A percentile compares a stretch with the other conserved stretches of the same genome.
Conservation (phyloP, 306 rosid genomes). For the Corylus avellana region DNA sequence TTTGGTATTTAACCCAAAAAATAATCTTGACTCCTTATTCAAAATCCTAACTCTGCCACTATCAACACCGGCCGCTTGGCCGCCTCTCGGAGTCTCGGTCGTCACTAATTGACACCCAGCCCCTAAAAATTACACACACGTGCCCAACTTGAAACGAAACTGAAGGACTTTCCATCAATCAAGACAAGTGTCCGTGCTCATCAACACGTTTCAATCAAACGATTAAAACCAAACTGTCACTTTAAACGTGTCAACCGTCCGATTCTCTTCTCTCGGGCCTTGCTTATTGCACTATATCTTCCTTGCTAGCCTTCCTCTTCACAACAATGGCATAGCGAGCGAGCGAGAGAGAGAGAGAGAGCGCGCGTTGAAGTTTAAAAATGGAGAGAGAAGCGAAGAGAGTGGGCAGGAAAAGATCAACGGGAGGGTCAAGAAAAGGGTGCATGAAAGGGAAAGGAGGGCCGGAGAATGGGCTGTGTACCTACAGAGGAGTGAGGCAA, state of each 20-base stretch:
- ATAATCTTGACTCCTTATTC: too few species aligned
- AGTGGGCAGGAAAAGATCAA: background rate
- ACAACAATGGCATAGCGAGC: background rate
- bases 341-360: background rate
- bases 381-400: conserved; percentile 6
- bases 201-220: background rate
- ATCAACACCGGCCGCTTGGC: too few species aligned
- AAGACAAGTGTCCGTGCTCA: background rate
- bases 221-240: background rate
- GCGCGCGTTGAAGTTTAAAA: background rate
- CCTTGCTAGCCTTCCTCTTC: too few species aligned
- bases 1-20: too few species aligned
- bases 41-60: too few species aligned
- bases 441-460: conserved; percentile 42
- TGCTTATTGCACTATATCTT: background rate
- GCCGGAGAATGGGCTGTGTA: conserved; percentile 28
- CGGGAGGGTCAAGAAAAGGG: conserved; percentile 32
- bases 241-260: conserved; percentile 20
- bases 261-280: background rate
- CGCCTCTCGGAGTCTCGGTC: too few species aligned
- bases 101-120: too few species aligned
- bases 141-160: background rate
- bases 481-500: conserved; percentile 38
- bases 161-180: background rate
- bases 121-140: background rate